These are phyloP conservation scores for Yarrowia sp. DNA, from an alignment of 805 yeast genomes.

Conservation along the genomic window DNA sequence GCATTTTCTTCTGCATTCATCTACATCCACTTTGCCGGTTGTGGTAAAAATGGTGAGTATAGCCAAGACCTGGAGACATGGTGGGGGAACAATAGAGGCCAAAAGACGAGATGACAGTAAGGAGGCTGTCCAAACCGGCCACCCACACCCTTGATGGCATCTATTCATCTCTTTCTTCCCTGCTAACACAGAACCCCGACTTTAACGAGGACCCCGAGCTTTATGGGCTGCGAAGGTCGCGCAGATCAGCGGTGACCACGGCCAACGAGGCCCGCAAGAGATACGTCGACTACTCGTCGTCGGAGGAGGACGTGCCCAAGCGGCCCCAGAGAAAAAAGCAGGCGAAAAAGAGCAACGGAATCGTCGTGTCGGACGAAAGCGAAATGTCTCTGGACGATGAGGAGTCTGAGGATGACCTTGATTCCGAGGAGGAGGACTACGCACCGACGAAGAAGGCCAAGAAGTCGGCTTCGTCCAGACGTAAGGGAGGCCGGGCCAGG, in stretches of 20 bases:
- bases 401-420: conserved; percentile 19
- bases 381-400: conserved; percentile 28
- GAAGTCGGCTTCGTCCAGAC: conserved; percentile 42
- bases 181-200: conserved; percentile 33
- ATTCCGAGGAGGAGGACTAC: conserved; percentile 43
- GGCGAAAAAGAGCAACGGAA: conserved; percentile 19
- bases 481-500: conserved; percentile 48
- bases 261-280: conserved; percentile 41
- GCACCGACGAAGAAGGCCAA: conserved; percentile 45
- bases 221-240: conserved; percentile 54
- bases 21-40: not conserved
- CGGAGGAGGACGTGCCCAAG: conserved; percentile 33
- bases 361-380: conserved; percentile 14
- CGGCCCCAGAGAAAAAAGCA: conserved; percentile 28
- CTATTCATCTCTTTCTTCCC: too few species aligned
- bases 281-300: conserved; percentile 30
- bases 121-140: too few species aligned
- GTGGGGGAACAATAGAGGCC: too few species aligned
- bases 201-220: conserved; percentile 51
- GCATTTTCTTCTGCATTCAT: not conserved
- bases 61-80: too few species aligned
- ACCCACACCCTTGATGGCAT: too few species aligned
- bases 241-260: conserved; percentile 48
- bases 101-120: too few species aligned
- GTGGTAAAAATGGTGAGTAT: conserved; percentile 28